Percentiles rank a stretch among this genome's conserved stretches.
Evolutionary conservation across 805 yeast species (phyloP).

Genomic region (Starmera quercuum): DNA sequence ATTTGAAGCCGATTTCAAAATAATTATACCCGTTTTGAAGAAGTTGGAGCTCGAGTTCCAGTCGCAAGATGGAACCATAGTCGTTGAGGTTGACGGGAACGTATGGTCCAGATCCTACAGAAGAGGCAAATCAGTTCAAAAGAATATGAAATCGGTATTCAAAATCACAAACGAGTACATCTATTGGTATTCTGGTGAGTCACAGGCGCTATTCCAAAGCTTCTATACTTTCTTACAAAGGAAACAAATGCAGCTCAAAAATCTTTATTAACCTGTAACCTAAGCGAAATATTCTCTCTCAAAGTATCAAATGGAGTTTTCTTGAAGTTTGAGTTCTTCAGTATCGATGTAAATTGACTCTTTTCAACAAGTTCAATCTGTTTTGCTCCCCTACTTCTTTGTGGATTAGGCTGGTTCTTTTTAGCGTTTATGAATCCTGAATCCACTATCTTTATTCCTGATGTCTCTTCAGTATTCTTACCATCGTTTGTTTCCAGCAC

Average conservation of each 20-base stretch:
- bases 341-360: conserved; percentile 47
- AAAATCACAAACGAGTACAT: conserved; percentile 5
- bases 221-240: conserved; percentile 11
- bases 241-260: background rate
- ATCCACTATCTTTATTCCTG: conserved; percentile 15
- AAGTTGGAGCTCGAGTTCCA: background rate
- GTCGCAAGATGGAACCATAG: background rate
- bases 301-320: conserved; percentile 58
- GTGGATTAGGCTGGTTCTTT: conserved; percentile 44
- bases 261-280: conserved; percentile 6
- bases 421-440: conserved; percentile 6
- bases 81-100: conserved; percentile 7
- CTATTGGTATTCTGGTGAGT: conserved; percentile 13
- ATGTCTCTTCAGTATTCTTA: conserved; percentile 1
- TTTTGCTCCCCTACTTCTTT: conserved; percentile 45
- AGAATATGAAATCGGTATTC: conserved; percentile 6
- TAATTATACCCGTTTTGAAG: conserved; percentile 1
- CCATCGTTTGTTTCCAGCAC: conserved; percentile 30
- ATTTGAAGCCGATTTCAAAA: conserved; percentile 6
- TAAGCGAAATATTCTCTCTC: conserved; percentile 41
- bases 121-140: conserved; percentile 6
- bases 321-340: conserved; percentile 48
- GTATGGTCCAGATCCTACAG: conserved; percentile 20
- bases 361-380: conserved; percentile 51
- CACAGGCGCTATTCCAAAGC: conserved; percentile 12